Base-by-base conservation (phyloP, 345 rosid genomes). In the Syzygium aqueum region DNA sequence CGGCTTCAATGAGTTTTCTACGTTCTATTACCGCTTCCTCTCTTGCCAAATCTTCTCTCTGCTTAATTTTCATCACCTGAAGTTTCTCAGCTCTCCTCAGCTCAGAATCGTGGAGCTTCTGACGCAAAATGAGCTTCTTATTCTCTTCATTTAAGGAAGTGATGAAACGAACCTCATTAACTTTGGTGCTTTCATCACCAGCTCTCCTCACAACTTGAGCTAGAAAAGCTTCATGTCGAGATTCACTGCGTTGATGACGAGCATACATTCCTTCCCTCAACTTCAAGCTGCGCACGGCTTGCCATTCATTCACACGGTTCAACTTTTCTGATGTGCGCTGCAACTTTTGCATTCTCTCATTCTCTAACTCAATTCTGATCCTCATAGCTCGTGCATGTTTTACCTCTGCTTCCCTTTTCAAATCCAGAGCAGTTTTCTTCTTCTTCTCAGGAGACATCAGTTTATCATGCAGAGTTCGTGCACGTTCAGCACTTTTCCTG, bases 171-270 rank as follows among this genome's bases (percentile, higher is more conserved):
- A 95, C 96, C 92, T 95, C 97, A 87, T 93, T 94, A 84, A 95
- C 97, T 90, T 95, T 95, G 87, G 96, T 95, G 90, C 96, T 95
- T 91, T 95, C 97, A 86, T 95, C 96, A 65, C 97, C 97, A 90
- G 97, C 97, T 91, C 97, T 94, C 92, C 95, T 92, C 85, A 88
- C 96, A 88, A 95, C 97, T 89, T 94, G 94, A 40, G 97, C 97
- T 82, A 95, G 89, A 93, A 87, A 93, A 90, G 97, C 97, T 92
- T 95, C 96, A 92, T 95, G 97, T 11, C 97, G 92, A 86, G 94
- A 92, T 90, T 93, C 97, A 91, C 95, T 88, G 33, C 95, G 95
- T 88, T 94, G 96, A 67, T 93, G 97, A 56, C 97, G 96, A 83
- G 96, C 96, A 93, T 91, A 87, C 96, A 95, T 94, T 78, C 93